A percentile compares a stretch with the other conserved stretches of the same genome.
Conservation (phyloP, 805 yeast genomes). For the Schwanniomyces occidentalis region DNA sequence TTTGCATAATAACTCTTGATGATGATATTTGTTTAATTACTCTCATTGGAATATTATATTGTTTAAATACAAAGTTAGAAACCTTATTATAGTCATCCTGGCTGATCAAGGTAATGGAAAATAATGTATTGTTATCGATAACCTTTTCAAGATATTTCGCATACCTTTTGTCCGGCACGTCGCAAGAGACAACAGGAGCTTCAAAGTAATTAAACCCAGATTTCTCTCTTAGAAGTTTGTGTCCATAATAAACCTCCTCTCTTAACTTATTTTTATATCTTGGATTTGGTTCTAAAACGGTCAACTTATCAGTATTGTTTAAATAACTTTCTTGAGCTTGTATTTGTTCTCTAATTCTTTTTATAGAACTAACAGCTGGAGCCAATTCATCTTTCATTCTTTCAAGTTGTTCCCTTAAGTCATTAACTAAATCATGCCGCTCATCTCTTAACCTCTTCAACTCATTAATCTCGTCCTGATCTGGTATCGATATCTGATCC, state of each 20-base stretch:
- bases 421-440: conserved; percentile 16
- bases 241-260: conserved; percentile 42
- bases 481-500: conserved; percentile 25
- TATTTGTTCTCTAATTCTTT: conserved; percentile 14
- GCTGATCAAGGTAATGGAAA: conserved; percentile 63
- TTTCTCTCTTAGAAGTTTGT: conserved; percentile 40
- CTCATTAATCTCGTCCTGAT: conserved; percentile 23
- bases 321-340: conserved; percentile 18
- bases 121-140: conserved; percentile 51
- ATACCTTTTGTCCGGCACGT: conserved; percentile 48
- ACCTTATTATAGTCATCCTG: conserved; percentile 49
- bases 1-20: conserved; percentile 18
- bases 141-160: conserved; percentile 60
- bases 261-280: conserved; percentile 33
- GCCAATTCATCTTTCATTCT: conserved; percentile 17
- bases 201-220: conserved; percentile 54
- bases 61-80: conserved; percentile 35
- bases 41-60: conserved; percentile 58
- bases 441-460: conserved; percentile 22
- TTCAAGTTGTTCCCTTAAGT: conserved; percentile 20
- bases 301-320: conserved; percentile 52
- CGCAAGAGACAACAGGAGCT: conserved; percentile 72
- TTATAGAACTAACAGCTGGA: conserved; percentile 13
- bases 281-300: conserved; percentile 37
- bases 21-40: conserved; percentile 28